Evolutionary conservation across 306 rosid species (phyloP).

Genomic region (Betula pendula): DNA sequence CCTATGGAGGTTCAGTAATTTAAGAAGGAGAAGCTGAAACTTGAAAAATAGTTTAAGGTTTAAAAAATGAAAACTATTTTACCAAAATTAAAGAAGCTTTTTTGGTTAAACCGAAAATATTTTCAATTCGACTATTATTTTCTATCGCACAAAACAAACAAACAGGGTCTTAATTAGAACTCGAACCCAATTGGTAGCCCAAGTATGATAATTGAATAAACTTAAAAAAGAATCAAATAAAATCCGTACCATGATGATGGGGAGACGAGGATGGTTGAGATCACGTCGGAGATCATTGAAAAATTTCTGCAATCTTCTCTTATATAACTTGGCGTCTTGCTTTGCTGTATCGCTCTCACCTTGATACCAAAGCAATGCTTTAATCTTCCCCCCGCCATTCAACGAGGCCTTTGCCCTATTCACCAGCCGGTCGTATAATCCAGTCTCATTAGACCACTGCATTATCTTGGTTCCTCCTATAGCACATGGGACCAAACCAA

Average conservation of each 20-base stretch:
- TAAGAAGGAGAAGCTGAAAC: no score
- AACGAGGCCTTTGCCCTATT: background rate
- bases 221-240: no score
- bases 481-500: constrained; percentile 1
- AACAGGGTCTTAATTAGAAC: no score
- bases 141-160: no score
- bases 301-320: background rate
- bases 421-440: background rate
- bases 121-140: no score
- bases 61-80: no score
- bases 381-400: background rate
- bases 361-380: background rate
- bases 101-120: no score
- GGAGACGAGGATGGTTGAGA: background rate
- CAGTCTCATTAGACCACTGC: background rate
- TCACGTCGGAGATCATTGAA: background rate
- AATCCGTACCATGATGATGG: background rate
- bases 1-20: no score
- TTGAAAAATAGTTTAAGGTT: no score
- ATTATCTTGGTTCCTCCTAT: background rate
- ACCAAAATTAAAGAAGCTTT: no score
- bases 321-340: background rate
- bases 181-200: no score
- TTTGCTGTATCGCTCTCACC: background rate
- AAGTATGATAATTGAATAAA: no score